Evolutionary conservation across 2,329 filamentous ascomycete genomes (phyloP), one percentile per base, ranked within the genome.

Genomic region (Celoporthe dispersa): DNA sequence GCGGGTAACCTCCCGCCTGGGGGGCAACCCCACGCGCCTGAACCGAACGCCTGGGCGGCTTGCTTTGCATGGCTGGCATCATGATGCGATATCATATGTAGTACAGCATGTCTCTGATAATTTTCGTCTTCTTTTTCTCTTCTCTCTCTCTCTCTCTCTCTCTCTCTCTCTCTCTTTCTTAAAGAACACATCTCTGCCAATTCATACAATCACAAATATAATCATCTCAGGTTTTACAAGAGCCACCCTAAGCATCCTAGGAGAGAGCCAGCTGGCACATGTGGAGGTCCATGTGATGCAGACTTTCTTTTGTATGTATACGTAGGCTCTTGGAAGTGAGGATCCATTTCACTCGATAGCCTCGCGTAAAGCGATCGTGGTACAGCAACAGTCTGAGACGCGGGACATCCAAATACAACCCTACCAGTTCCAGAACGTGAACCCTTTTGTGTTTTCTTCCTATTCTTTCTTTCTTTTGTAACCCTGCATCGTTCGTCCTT

Each of bases 11-110:
- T 60, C 33, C 19, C 31, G 28, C 57, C 57, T 37, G 9, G 3
- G n/a, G 51, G n/a, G 57, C 25, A 35, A 33, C 57, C 57, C 57
- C 57, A 60, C 55, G 28, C 25, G 31, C 57, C 33, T 22, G 31
- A 37, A 60, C 31, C 57, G 57, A 60, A 60, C 61, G 37, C 19
- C 37, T 64, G 37, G 37, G 61, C 57, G 33, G 57, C 19, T 11
- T 31, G 14, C 19, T n/a, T n/a, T 33, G 33, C 31, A 37, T 37
- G 33, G 33, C 12, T 22, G 31, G 57, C 33, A 37, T 16, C 31
- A 9, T 16, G 33, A 37, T 60, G 33, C 57, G 16, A 48, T 48
- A n/a, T n/a, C 44, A 48, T n/a, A 41, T 11, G 48, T 51, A 48
- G 44, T 48, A 22, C 25, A 55, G 44, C 9, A n/a, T 22, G 19